Evolutionary conservation across 192 early-diverging fungal genomes (phyloP), one percentile per base, ranked within the genome.

Genomic region (Glomus cerebriforme): DNA sequence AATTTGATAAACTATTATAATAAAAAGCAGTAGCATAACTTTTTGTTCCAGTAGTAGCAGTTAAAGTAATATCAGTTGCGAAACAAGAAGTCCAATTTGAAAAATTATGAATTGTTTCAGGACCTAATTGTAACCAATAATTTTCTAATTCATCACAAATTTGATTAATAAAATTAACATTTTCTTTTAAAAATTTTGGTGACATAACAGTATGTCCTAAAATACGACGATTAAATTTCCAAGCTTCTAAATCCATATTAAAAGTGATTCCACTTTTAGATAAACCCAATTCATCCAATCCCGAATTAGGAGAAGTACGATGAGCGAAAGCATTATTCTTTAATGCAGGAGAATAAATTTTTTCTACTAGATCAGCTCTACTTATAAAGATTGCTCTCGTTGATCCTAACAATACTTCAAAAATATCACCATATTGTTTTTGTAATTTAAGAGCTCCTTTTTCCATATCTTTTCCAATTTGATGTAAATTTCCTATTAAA

Each of bases 281-380:
- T 26, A 65, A 31, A 31, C 39, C 39, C 17, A 65, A n/a, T 32
- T 66, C 75, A 6, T 39, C 27, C 2, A 63, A 59, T n/a, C 59
- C 63, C 54, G 15, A 13, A 17, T 17, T n/a, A 12, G 22, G 8
- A 5, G 19, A 6, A 5, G 39, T 2, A 27, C 8, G 32, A 63
- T 22, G 27, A 27, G 45, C 29, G n/a, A 60, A 65, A 19, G 7
- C 32, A 49, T 43, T 77, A 43, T n/a, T 47, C 27, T 77, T 77
- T 10, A 37, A 26, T 17, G 75, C 45, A 17, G 60, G 19, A 22
- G 12, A 49, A 35, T 17, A 32, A 64, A 77, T n/a, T 63, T 77
- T 65, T 34, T 77, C 75, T 13, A 31, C 43, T 15, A 77, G 27
- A 32, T 77, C 75, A 65, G 62, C 62, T n/a, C 75, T 22, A 77